Base-by-base conservation (phyloP, 2,329 filamentous ascomycete species). In the Leptographium radiaticola region DNA sequence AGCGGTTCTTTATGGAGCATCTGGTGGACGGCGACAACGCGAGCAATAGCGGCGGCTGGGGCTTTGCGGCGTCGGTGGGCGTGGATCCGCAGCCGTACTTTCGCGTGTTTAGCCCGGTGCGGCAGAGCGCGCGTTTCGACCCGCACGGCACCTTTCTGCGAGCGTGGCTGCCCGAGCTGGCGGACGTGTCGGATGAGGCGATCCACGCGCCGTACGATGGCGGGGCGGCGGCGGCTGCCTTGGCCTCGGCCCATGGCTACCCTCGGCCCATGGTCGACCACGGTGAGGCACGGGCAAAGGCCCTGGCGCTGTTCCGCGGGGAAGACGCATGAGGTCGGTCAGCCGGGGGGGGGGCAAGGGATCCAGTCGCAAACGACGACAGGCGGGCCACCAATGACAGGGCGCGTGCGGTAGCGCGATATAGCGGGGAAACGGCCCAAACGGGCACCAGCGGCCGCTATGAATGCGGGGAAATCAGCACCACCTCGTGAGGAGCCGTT, bases 51-150 rank as follows among this genome's bases (percentile, higher is more conserved):
- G 75, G 77, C 33, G 77, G 77, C 4, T 80, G 77, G 76, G 79
- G 71, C n/a, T 73, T 71, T 56, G 64, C 66, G 34, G 68, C 69
- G 4, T 67, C 65, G 10, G 69, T 72, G 18, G 68, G 63, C 6
- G 65, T 64, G 8, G 65, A 67, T 30, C 65, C 64, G 1, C 64
- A 95, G 67, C 89, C 89, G 0, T 95, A 94, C 65, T 95, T 95
- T 59, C 77, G 89, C 8, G 86, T 95, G 51, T 95, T 95, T 69
- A 95, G 94, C 62, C 89, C 89, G 0, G 65, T 89, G 46, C 69
- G 87, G 18, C 89, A 95, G 71, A 88, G 85, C 60, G 87, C 93
- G 73, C 90, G 86, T 67, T 95, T 94, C 61, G 89, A 95, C 64
- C 71, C 77, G 0, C 73, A 84, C 0, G 90, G 89, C 0, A 79